These are phyloP conservation scores for Musa troglodytarum DNA, from an alignment of 176 grass and related monocot species.

Conservation along the genomic window DNA sequence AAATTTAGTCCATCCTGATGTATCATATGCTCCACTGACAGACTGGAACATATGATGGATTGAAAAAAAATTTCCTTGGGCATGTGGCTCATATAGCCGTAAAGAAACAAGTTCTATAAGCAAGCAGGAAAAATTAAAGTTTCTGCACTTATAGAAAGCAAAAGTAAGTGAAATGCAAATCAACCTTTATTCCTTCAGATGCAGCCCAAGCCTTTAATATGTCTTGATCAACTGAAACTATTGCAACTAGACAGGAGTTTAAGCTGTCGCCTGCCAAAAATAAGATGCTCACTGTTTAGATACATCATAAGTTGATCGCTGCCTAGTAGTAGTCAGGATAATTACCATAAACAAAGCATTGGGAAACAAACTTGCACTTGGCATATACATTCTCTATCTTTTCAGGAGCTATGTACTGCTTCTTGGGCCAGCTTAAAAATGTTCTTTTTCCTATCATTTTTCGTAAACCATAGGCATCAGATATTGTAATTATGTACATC, in stretches of 20 bases:
- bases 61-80: too few species aligned
- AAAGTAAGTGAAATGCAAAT: background rate
- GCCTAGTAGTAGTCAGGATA: background rate
- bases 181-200: slow-evolving; percentile 80
- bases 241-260: slow-evolving; percentile 70
- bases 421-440: slow-evolving; percentile 99
- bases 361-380: slow-evolving; percentile 91
- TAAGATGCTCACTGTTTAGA: slow-evolving; percentile 17
- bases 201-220: slow-evolving; percentile 76
- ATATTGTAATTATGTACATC: too few species aligned
- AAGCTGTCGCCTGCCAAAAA: slow-evolving; percentile 75
- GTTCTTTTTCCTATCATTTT: slow-evolving; percentile 78
- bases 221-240: slow-evolving; percentile 71
- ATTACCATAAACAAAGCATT: slow-evolving; percentile 95
- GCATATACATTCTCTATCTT: slow-evolving; percentile 95
- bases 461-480: slow-evolving; percentile 11
- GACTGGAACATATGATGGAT: too few species aligned
- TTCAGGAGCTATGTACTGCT: slow-evolving; percentile 93
- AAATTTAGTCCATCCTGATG: too few species aligned
- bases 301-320: background rate
- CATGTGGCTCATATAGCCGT: too few species aligned
- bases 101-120: too few species aligned
- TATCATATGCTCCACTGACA: too few species aligned
- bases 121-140: background rate
- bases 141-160: background rate